Base-by-base conservation (phyloP, 2,329 filamentous ascomycete species). In the Sporothrix protearum region DNA sequence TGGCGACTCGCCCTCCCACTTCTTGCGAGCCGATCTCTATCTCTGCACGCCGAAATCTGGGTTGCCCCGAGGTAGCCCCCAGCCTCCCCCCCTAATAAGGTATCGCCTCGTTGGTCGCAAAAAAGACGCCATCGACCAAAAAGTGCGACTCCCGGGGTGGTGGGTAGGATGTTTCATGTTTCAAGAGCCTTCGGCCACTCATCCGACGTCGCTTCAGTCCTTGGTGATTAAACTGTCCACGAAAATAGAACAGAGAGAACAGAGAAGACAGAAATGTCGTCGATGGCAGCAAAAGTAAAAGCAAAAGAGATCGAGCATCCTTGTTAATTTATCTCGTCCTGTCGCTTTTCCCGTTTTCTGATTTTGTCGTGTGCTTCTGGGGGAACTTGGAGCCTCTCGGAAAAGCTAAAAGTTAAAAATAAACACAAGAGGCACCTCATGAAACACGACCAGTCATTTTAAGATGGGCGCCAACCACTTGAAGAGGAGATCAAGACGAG, bases 171-270 rank as follows among this genome's bases (percentile, higher is more conserved):
- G 71, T 72, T 72, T 72, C 71, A 72, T 70, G 71, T 72, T 72
- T 72, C 71, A 67, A 51, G 49, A 70, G 42, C 45, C 59, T 36
- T 22, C 49, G 36, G 28, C 71, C 57, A 66, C 59, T 61, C 59
- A 69, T 49, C 28, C 16, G 55, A 64, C 49, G 36, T 51, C 25
- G 42, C 12, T 33, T n/a, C 61, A 53, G 57, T 72, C 71, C 71
- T 72, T 72, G 67, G 67, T 69, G 57, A 69, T 72, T 72, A 69
- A 72, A 64, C 71, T 66, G 71, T 7, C 57, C 25, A 59, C 71
- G 69, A 72, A 72, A 72, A 72, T 72, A 72, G 71, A 70, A n/a
- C n/a, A n/a, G n/a, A n/a, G n/a, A n/a, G n/a, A 72, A 57, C 71
- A 53, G 22, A 69, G 19, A n/a, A 30, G 28, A 28, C 47, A n/a